Evolutionary conservation across 75 land plant species (phyloP).

Genomic region (Gnetum montanum): DNA sequence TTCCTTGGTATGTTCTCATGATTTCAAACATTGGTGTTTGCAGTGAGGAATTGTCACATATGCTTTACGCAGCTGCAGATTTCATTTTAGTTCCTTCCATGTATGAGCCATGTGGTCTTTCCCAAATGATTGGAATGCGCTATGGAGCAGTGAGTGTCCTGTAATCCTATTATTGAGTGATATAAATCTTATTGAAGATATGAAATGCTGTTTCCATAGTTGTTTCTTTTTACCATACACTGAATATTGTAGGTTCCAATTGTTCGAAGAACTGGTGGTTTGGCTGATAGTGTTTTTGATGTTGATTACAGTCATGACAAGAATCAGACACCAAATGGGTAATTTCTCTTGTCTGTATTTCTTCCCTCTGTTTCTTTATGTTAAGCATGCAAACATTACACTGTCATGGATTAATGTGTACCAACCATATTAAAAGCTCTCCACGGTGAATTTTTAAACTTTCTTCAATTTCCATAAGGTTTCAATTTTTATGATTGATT

Average conservation of each 20-base stretch:
- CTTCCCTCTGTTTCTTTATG: neutral
- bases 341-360: too few relatives aligned
- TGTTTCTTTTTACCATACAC: too few relatives aligned
- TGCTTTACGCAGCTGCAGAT: constrained; percentile 78
- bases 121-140: constrained; percentile 77
- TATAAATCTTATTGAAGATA: neutral
- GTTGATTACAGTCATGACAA: constrained; percentile 33
- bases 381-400: neutral
- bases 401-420: neutral
- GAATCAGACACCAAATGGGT: constrained; percentile 39
- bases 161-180: neutral
- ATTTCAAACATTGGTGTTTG: constrained; percentile 3
- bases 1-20: too few relatives aligned
- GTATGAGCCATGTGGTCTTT: constrained; percentile 71
- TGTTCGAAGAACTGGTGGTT: constrained; percentile 66
- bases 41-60: constrained; percentile 65
- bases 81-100: constrained; percentile 68
- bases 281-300: constrained; percentile 68
- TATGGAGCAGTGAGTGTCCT: constrained; percentile 55
- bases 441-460: too few relatives aligned
- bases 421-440: neutral
- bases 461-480: too few relatives aligned
- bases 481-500: too few relatives aligned
- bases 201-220: neutral
- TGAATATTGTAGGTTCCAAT: constrained; percentile 56